These are phyloP conservation scores for Lactifluus subvellereus DNA, from an alignment of 768 basidiomycete genomes.

Conservation along the genomic window DNA sequence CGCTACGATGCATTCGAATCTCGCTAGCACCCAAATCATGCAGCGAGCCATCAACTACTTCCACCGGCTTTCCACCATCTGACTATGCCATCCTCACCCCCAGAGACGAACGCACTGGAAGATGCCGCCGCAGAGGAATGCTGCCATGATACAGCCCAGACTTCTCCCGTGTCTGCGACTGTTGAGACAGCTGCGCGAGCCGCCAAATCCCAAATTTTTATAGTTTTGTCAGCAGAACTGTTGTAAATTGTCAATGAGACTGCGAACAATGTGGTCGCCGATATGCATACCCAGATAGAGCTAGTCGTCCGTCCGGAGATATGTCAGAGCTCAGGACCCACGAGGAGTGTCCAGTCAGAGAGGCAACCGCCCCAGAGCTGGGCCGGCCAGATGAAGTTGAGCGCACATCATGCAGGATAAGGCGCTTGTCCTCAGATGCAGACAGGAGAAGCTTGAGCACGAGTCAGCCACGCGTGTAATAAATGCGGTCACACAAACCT, in stretches of 20 bases:
- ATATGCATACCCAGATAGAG: constrained; percentile 65
- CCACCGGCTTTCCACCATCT: constrained; percentile 78
- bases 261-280: not conserved
- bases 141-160: constrained; percentile 81
- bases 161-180: constrained; percentile 70
- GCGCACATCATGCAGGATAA: constrained; percentile 87
- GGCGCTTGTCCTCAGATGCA: constrained; percentile 88
- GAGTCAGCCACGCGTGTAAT: not conserved
- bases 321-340: constrained; percentile 86
- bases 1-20: not conserved
- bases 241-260: constrained; percentile 9
- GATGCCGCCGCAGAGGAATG: constrained; percentile 52
- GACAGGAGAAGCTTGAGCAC: constrained; percentile 66
- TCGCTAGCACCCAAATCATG: not conserved
- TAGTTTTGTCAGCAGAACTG: constrained; percentile 79
- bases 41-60: constrained; percentile 28
- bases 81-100: constrained; percentile 69
- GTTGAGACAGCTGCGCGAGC: constrained; percentile 72
- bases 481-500: constrained; percentile 43
- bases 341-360: constrained; percentile 81
- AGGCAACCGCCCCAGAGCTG: constrained; percentile 75
- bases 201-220: constrained; percentile 83
- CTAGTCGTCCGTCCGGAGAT: constrained; percentile 73
- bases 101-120: constrained; percentile 65
- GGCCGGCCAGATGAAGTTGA: constrained; percentile 50